Evolutionary conservation across 495 filamentous ascomycete genomes (phyloP).

Genomic region (Hyaloscypha finlandica): DNA sequence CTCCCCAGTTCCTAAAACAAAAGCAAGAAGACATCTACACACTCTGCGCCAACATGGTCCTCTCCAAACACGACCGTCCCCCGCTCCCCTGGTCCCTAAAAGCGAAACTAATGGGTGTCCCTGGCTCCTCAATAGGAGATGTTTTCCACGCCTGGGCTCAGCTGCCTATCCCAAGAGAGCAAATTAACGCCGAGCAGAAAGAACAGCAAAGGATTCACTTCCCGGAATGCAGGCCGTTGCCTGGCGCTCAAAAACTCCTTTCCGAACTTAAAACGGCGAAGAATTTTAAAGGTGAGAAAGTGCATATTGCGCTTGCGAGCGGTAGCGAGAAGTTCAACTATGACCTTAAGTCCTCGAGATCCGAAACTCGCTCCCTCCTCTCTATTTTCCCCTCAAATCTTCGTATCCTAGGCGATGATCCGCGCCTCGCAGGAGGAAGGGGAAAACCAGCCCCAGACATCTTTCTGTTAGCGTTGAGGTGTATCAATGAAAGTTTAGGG

Average conservation of each 20-base stretch:
- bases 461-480: slow-evolving; percentile 40
- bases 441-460: slow-evolving; percentile 45
- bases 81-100: slow-evolving; percentile 10
- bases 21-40: slow-evolving; percentile 48
- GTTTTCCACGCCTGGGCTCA: slow-evolving; percentile 37
- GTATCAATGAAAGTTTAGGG: slow-evolving; percentile 33
- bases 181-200: slow-evolving; percentile 36
- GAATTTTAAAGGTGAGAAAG: slow-evolving; percentile 1
- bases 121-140: slow-evolving; percentile 8
- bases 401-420: slow-evolving; percentile 41
- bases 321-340: slow-evolving; percentile 1
- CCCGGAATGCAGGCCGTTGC: slow-evolving; percentile 36
- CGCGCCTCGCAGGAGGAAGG: slow-evolving; percentile 31
- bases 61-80: slow-evolving; percentile 34
- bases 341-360: slow-evolving; percentile 10
- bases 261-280: slow-evolving; percentile 32
- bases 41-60: slow-evolving; percentile 37
- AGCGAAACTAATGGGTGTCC: slow-evolving; percentile 14
- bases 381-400: slow-evolving; percentile 20
- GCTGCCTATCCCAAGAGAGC: slow-evolving; percentile 36
- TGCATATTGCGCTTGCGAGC: slow-evolving; percentile 14
- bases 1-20: no score
- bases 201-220: slow-evolving; percentile 35
- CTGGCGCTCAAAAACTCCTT: slow-evolving; percentile 40
- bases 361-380: neutral